Base-by-base conservation (phyloP, 176 grass and related monocot species). In the Neostapfia colusana region DNA sequence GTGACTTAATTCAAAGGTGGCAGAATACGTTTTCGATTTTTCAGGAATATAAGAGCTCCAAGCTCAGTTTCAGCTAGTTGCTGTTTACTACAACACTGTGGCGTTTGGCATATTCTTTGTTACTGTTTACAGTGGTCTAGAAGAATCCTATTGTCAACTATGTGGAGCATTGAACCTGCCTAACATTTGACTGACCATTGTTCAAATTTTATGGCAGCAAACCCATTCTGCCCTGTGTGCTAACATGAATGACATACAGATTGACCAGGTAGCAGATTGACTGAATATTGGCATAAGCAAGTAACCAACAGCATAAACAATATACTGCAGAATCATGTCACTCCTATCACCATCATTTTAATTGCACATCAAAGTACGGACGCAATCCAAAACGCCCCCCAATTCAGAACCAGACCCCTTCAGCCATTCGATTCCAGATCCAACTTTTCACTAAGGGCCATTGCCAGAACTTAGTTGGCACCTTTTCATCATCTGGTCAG, bases 131-230 rank as follows among this genome's bases (percentile, higher is more conserved):
- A 69, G 41, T 44, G 34, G 66, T 62, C 25, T 28, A 14, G 42
- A 50, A 62, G 20, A 74, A 36, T 9, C 36, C 42, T 36, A 62
- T 42, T 50, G 7, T 78, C 67, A 80, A 57, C 54, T 37, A 88
- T 35, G 71, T 71, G 69, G 60, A 68, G 27, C 60, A 49, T 8
- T 69, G 51, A 80, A 49, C 76, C 34, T 63, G 86, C 86, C 76
- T 76, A 88, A 84, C 70, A 88, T 84, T 79, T 80, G 81, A 80
- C 81, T 2, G 31, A 45, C 43, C 38, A 23, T 31, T 55, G 70
- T 80, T 73, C 74, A 73, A 83, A 65, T 39, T 78, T 69, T 50
- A 82, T 31, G 37, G 38, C 20, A 21, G 36, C 45, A 10, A 72
- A n/a, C 5, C 60, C 74, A 49, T 13, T 21, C 73, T 15, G 24